A percentile compares a stretch with the other conserved stretches of the same genome.
Evolutionary conservation across 1,139 yeast species (phyloP).

Genomic region (Wickerhamomyces sp.): DNA sequence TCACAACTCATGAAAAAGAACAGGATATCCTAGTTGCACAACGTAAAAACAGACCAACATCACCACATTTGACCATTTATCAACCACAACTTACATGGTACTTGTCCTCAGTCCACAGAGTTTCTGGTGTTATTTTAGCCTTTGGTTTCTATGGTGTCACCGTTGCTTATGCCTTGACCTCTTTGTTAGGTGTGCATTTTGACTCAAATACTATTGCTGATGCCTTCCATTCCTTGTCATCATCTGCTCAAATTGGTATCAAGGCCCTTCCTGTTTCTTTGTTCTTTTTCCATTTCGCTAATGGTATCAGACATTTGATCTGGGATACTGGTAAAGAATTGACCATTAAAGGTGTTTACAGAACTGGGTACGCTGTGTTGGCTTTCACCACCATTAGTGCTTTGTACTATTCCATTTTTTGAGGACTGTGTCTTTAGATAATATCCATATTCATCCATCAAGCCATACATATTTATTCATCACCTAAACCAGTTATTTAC

Average conservation of each 20-base stretch:
- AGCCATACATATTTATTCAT: background rate
- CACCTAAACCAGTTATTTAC: background rate
- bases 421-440: background rate
- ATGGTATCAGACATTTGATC: slow-evolving; percentile 87
- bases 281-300: slow-evolving; percentile 78
- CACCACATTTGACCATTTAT: slow-evolving; percentile 89
- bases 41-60: slow-evolving; percentile 81
- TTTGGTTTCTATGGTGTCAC: slow-evolving; percentile 75
- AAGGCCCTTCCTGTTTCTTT: slow-evolving; percentile 77
- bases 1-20: slow-evolving; percentile 60
- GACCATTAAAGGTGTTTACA: slow-evolving; percentile 80
- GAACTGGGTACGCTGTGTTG: slow-evolving; percentile 83
- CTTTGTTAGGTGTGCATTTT: slow-evolving; percentile 52
- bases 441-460: background rate
- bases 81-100: slow-evolving; percentile 84
- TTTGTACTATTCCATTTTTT: slow-evolving; percentile 42
- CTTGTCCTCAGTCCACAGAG: slow-evolving; percentile 78
- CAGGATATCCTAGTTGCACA: slow-evolving; percentile 71
- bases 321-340: slow-evolving; percentile 88
- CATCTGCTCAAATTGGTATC: slow-evolving; percentile 51
- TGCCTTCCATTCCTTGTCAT: slow-evolving; percentile 51
- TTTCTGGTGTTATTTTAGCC: slow-evolving; percentile 82
- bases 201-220: slow-evolving; percentile 58
- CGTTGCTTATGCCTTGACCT: slow-evolving; percentile 66
- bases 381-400: slow-evolving; percentile 69